Base-by-base conservation (phyloP, 2,329 filamentous ascomycete species). In the Sarocladium strictum region DNA sequence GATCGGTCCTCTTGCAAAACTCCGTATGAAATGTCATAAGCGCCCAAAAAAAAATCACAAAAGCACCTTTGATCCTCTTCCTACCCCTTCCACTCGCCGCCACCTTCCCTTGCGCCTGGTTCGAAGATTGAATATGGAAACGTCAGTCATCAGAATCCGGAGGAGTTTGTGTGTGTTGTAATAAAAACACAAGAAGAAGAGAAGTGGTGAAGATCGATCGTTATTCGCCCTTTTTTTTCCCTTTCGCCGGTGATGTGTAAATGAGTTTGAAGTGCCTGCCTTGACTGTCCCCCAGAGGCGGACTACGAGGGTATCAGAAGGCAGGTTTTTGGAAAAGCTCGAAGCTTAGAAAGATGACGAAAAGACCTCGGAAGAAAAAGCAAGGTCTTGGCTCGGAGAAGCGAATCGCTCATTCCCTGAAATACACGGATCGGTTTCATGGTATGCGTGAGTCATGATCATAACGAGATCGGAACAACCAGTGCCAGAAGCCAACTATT, bases 381-480 rank as follows among this genome's bases (percentile, higher is more conserved):
- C 35, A 38, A n/a, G 21, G 11, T n/a, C 15, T 21, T 11, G 15
- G 23, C 12, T 27, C 43, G 24, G 10, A 47, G 43, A 47, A 47
- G 23, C 43, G 43, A 47, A 47, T 47, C 43, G 43, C 7, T 47
- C 43, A 47, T 47, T 47, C 43, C 43, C 43, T 27, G 21, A 32
- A 51, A 35, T 51, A 51, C 47, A 51, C 47, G 27, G 47, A 33
- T 51, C 27, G 47, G 47, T 51, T 27, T 51, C 47, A 35, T 51
- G 47, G 47, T 51, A 51, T 51, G 27, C 47, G 47, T 51, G 29
- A 51, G 47, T 51, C 47, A 23, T 51, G 47, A 51, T 51, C 47
- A 51, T 51, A 29, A 33, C 27, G 27, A 27, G 35, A 17, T 51
- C 9, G 43, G 47, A 32, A 51, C 26, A 23, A 29, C n/a, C 47